These are phyloP conservation scores for Raphanus sativus DNA, from an alignment of 345 rosid species.

Conservation along the genomic window DNA sequence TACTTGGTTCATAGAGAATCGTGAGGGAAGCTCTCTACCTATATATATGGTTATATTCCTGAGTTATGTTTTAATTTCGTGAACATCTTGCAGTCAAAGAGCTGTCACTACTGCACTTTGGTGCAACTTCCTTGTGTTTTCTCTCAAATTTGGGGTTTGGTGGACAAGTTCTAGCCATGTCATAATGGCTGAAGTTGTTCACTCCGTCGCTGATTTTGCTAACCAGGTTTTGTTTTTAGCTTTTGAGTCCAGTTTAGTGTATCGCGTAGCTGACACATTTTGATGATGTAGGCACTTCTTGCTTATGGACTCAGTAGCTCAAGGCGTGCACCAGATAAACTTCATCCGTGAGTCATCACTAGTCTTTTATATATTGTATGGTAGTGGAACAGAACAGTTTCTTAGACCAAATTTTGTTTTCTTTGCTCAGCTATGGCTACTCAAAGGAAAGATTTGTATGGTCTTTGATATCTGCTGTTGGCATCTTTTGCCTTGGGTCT, in stretches of 20 bases:
- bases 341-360: conserved; percentile 79
- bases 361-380: background rate
- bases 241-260: conserved; percentile 2
- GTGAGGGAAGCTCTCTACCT: background rate
- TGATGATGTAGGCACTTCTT: conserved; percentile 75
- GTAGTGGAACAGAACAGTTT: background rate
- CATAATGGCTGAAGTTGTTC: conserved; percentile 91
- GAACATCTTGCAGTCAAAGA: conserved; percentile 65
- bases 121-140: conserved; percentile 95
- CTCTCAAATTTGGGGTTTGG: conserved; percentile 97
- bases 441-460: conserved; percentile 98
- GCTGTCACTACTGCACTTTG: conserved; percentile 97
- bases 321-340: conserved; percentile 97
- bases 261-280: conserved; percentile 43
- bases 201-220: conserved; percentile 93
- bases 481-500: conserved; percentile 96
- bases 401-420: conserved; percentile 25
- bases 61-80: conserved; percentile 9
- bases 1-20: background rate
- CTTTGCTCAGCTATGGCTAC: conserved; percentile 78
- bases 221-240: conserved; percentile 65
- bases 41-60: conserved; percentile 3
- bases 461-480: conserved; percentile 99
- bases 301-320: conserved; percentile 97
- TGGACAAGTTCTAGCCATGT: conserved; percentile 90